Evolutionary conservation across 257 asterid genomes (phyloP), one percentile per base, ranked within the genome.

Genomic region (Pogostemon cablin): DNA sequence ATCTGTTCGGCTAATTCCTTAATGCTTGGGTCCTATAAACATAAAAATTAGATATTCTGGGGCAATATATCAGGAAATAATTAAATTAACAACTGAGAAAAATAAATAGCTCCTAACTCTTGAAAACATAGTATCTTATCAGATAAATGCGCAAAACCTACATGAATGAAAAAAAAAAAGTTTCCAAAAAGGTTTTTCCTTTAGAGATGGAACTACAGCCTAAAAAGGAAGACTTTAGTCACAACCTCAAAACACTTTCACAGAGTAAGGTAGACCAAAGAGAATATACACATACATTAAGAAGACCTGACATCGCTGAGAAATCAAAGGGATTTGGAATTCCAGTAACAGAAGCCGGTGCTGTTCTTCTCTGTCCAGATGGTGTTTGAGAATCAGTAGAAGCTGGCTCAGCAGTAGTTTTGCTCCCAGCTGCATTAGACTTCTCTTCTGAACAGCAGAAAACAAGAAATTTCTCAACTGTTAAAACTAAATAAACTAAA

Each of bases 1-100:
- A 92, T 88, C 83, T 92, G 98, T 74, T 92, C 95, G 1, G 98
- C 98, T 78, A 92, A 73, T 61, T 92, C 99, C 81, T 92, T 95
- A 74, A 95, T 92, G 89, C 96, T 86, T 32, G 98, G 98, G 70
- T 93, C 98, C 98, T 93, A 69, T 38, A 79, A 38, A 70, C 17
- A 67, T 38, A 73, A 48, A 70, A 6, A 20, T 34, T 39, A 57
- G 32, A 60, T 40, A 6, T 52, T 8, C 61, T 40, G 58, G 67
- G 55, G 20, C 54, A 35, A 47, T 17, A 7, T 59, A 42, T 39
- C 67, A 17, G 46, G 40, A 34, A 41, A 7, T 37, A 12, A 68
- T 46, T 37, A 20, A 32, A 62, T 38, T 25, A 41, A 48, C 35
- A 6, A 55, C 56, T 56, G 5, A 44, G 56, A 32, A 4, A 20